Percentiles rank a stretch among this genome's conserved stretches.
Conservation (phyloP, 495 filamentous ascomycete genomes). For the Penicillium desertorum region DNA sequence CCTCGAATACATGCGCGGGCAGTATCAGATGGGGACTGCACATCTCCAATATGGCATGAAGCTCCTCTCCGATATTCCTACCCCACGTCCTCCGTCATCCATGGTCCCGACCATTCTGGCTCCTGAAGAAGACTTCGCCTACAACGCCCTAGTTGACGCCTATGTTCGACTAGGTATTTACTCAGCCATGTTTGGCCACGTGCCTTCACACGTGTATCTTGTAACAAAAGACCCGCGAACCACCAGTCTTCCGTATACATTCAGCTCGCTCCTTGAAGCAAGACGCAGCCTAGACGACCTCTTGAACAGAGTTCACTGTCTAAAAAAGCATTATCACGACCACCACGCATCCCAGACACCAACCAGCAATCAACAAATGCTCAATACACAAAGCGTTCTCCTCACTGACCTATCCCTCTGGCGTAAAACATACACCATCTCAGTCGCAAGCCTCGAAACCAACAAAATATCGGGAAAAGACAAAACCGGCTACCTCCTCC, state of each 20-base stretch:
- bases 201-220: conserved; percentile 20
- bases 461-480: conserved; percentile 10
- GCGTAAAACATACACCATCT: conserved; percentile 17
- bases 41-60: conserved; percentile 50
- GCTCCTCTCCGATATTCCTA: conserved; percentile 14
- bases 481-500: conserved; percentile 29
- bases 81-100: neutral
- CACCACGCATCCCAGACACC: neutral
- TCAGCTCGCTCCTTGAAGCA: conserved; percentile 13
- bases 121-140: conserved; percentile 22
- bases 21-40: conserved; percentile 38
- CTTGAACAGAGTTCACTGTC: conserved; percentile 21
- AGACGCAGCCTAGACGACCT: conserved; percentile 21
- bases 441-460: conserved; percentile 7
- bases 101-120: conserved; percentile 17
- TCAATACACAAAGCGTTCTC: conserved; percentile 10
- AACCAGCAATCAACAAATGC: conserved; percentile 4
- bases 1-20: conserved; percentile 51
- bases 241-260: conserved; percentile 15
- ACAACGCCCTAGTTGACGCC: conserved; percentile 24
- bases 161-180: conserved; percentile 20
- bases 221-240: conserved; percentile 16
- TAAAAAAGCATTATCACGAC: conserved; percentile 12
- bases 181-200: conserved; percentile 25
- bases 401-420: conserved; percentile 15